Base-by-base conservation (phyloP, 352 stramenopile species). In the Phytophthora agathidicida region DNA sequence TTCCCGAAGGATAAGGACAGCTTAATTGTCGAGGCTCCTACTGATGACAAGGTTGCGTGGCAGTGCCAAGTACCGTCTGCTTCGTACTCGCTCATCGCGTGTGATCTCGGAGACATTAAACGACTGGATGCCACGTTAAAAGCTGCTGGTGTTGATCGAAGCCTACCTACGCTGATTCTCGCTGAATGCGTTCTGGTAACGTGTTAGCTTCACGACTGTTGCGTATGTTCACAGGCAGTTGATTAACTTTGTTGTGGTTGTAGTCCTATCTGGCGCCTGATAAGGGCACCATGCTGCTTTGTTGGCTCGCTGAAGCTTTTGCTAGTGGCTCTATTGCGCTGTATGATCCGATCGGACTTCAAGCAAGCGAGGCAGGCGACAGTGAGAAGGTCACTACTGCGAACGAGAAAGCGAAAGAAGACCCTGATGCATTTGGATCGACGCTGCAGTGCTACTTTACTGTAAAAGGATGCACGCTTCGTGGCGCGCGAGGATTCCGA, bases 191-290 rank as follows among this genome's bases (percentile, higher is more conserved):
- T n/a, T n/a, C 22, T 89, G 62, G 78, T 88, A 73, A 28, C 64
- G 27, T 11, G 8, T 17, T 23, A 14, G 13, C 20, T 54, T n/a
- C n/a, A n/a, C n/a, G n/a, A n/a, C n/a, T 36, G n/a, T n/a, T 17
- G 31, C 28, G 22, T 3, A 14, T 17, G 22, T 37, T 58, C 0
- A 22, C 43, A 45, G 11, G 47, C n/a, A 31, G 24, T 45, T 33
- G 23, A 32, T 24, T 24, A 13, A 43, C 37, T 39, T 14, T 11
- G 33, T 5, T 24, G 23, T 23, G 3, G 37, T 22, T 28, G 7
- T 49, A 88, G 78, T 85, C 79, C n/a, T 87, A 87, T 51, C 43
- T 89, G 19, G 72, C 74, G 5, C 73, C 75, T 13, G 30, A 55
- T 1, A 65, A 61, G 11, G 75, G 76, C 27, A 78, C 72, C 0